phyloP scores from a whole-genome alignment of 257 asterid species.

The Leptodermis oblonga region DNA sequence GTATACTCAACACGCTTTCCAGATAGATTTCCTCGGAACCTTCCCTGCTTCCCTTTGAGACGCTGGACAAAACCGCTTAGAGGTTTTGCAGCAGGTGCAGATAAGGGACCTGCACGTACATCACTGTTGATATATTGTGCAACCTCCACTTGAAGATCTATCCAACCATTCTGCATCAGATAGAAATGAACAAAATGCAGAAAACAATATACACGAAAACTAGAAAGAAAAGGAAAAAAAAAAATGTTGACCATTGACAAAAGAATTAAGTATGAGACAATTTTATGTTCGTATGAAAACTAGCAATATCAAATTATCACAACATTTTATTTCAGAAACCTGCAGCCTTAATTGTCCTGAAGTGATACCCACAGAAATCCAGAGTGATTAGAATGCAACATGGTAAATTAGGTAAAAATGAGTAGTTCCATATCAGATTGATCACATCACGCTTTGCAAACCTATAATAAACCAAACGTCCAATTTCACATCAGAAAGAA shows the following conservation, averaged over 20 bases:
- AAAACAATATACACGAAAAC: neutral
- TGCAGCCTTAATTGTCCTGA: neutral
- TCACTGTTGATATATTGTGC: constrained; percentile 88
- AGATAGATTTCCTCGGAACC: constrained; percentile 84
- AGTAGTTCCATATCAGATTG: neutral
- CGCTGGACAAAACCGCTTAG: constrained; percentile 92
- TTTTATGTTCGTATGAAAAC: neutral
- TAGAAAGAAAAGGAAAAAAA: too few species aligned
- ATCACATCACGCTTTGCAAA: neutral
- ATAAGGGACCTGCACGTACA: constrained; percentile 50
- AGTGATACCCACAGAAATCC: neutral
- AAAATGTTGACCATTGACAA: neutral
- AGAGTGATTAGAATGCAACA: neutral
- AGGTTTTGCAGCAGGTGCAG: constrained; percentile 34
- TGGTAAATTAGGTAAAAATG: neutral
- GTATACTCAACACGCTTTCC: constrained; percentile 98
- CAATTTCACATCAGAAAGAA: neutral
- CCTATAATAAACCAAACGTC: neutral
- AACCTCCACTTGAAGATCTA: constrained; percentile 63
- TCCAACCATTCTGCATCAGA: constrained; percentile 57
- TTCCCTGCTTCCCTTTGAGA: constrained; percentile 92
- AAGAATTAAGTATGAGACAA: neutral
- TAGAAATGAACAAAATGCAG: neutral
- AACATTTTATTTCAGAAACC: neutral
- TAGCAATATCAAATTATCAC: neutral